Percentiles rank a stretch among this genome's conserved stretches.
Evolutionary conservation across 768 basidiomycete species (phyloP).

Genomic region (Amanita brunnescens): DNA sequence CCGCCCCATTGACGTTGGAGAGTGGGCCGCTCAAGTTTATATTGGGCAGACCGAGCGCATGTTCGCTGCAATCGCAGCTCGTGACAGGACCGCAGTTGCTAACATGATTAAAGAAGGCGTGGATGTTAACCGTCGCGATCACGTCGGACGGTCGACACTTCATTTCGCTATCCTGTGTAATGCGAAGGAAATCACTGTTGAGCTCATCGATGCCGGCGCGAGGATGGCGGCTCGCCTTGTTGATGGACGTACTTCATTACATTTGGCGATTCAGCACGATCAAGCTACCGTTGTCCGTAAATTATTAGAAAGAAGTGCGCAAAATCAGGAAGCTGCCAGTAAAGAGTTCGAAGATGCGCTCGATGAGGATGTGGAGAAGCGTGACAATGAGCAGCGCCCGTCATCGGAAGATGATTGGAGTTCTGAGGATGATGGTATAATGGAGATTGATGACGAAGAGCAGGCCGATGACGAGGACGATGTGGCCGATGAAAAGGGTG

Average conservation of each 20-base stretch:
- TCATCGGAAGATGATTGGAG: slow-evolving; percentile 47
- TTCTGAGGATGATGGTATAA: slow-evolving; percentile 31
- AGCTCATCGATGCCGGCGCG: slow-evolving; percentile 47
- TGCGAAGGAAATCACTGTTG: slow-evolving; percentile 36
- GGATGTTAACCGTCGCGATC: slow-evolving; percentile 47
- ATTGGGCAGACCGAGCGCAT: slow-evolving; percentile 45
- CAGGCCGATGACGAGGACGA: slow-evolving; percentile 19
- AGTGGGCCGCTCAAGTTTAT: slow-evolving; percentile 58
- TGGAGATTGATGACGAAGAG: slow-evolving; percentile 24
- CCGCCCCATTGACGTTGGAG: slow-evolving; percentile 57
- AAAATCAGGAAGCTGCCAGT: slow-evolving; percentile 24
- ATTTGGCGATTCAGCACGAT: slow-evolving; percentile 46
- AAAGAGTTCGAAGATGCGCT: slow-evolving; percentile 16
- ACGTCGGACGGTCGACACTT: slow-evolving; percentile 53
- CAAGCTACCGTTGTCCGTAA: slow-evolving; percentile 34
- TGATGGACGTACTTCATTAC: slow-evolving; percentile 47
- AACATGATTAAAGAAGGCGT: slow-evolving; percentile 31
- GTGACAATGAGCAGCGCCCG: slow-evolving; percentile 16
- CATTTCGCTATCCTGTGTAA: slow-evolving; percentile 46
- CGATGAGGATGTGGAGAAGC: slow-evolving; percentile 18
- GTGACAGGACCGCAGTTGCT: slow-evolving; percentile 32
- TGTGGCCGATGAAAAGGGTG: slow-evolving; percentile 18
- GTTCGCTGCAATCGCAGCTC: slow-evolving; percentile 43
- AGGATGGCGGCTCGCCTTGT: slow-evolving; percentile 47
- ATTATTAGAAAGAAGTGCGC: slow-evolving; percentile 40